Base-by-base conservation (phyloP, 2,329 filamentous ascomycete genomes). In the Verticillium tricorpus region DNA sequence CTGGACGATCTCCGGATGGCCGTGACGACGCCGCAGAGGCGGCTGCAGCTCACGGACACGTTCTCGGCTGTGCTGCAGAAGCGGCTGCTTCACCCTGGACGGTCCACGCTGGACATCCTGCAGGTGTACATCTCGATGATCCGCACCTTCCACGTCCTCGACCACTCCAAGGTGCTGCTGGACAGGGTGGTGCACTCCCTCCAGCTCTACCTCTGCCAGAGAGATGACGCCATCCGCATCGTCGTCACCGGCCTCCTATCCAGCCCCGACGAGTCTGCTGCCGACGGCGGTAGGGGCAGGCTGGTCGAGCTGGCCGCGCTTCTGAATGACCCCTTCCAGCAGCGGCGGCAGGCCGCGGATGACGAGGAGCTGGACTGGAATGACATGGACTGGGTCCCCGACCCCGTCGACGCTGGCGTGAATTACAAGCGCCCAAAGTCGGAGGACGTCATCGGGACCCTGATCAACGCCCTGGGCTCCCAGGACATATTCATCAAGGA, bases 401-500 rank as follows among this genome's bases (percentile, higher is more conserved):
- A 97, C 69, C 95, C 95, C 0, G 88, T 96, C 45, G 95, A 99
- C 72, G 95, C 95, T 1, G 93, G 92, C 11, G 90, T 92, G 57
- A 92, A 97, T 71, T 97, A 97, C 78, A 92, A 91, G 70, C 89
- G 93, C 62, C 91, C 92, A 12, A 96, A 91, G 73, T 91, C 88
- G 54, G 91, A 93, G 66, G 95, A 99, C 74, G 89, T 98, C 14
- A 92, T 98, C 62, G 93, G 93, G 59, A 96, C 93, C 59, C 80
- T 99, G 54, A 91, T 98, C 67, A 90, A 88, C 62, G 86, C 96
- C 0, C 91, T 97, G 67, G 94, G 97, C 14, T 90, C 90, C 19
- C 92, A 93, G 67, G 94, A 97, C 59, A 85, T 90, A 56, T 98
- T 98, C 71, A 95, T 97, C 75, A 96, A 93, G 68, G 94, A 98